A percentile compares a stretch with the other conserved stretches of the same genome.
Conservation (phyloP, 2,329 filamentous ascomycete species). For the Trematosphaeria pertusa region DNA sequence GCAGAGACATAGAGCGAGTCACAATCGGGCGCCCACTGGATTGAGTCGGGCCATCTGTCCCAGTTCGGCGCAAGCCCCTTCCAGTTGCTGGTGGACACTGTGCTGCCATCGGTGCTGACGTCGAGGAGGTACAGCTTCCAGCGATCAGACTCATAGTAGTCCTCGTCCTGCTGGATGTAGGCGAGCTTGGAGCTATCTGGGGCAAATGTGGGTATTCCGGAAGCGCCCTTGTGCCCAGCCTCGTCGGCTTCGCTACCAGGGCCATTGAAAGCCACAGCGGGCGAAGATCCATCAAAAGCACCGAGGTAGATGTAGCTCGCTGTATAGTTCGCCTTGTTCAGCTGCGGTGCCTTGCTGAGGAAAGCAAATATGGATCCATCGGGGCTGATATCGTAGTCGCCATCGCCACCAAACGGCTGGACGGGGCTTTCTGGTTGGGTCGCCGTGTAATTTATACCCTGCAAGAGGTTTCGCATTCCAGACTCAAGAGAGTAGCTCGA, state of each 20-base stretch:
- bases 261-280: conserved; percentile 41
- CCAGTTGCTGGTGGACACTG: conserved; percentile 38
- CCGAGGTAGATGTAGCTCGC: conserved; percentile 83
- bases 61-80: conserved; percentile 36
- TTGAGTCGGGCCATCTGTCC: conserved; percentile 36
- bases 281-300: conserved; percentile 66
- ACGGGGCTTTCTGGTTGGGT: conserved; percentile 71
- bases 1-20: conserved; percentile 41
- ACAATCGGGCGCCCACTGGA: conserved; percentile 42
- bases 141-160: conserved; percentile 80
- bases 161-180: conserved; percentile 75
- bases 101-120: conserved; percentile 26
- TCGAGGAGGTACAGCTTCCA: conserved; percentile 55
- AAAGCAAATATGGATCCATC: conserved; percentile 68
- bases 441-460: conserved; percentile 64
- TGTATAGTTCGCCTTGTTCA: conserved; percentile 77
- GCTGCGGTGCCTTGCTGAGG: conserved; percentile 74
- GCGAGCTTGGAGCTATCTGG: conserved; percentile 73
- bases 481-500: conserved; percentile 35
- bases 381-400: conserved; percentile 77
- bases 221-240: conserved; percentile 67
- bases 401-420: conserved; percentile 76
- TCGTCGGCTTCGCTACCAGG: conserved; percentile 32
- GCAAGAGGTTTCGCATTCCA: conserved; percentile 61
- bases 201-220: conserved; percentile 74